Evolutionary conservation across 73 alveolate genomes (phyloP).

Genomic region (Effrenium voratum): DNA sequence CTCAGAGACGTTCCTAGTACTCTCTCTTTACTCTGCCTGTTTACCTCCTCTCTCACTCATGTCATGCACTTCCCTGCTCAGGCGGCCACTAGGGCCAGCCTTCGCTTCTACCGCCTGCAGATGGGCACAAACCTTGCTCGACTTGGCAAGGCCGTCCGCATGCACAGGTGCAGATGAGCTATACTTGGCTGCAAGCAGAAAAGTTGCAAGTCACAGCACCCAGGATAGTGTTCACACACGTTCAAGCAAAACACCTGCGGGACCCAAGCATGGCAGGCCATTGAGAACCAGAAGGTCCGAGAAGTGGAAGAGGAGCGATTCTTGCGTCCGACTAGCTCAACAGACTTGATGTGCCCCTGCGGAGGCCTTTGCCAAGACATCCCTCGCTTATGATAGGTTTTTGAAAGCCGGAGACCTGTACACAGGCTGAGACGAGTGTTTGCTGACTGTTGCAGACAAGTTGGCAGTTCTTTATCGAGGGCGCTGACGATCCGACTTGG

Average conservation of each 20-base stretch:
- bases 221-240: too few relatives aligned
- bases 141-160: constrained; percentile 55
- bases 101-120: constrained; percentile 75
- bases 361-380: constrained; percentile 86
- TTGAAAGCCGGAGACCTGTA: constrained; percentile 82
- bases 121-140: constrained; percentile 28
- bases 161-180: too few relatives aligned
- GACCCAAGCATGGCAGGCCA: constrained; percentile 40
- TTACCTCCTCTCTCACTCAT: too few relatives aligned
- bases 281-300: constrained; percentile 69
- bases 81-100: constrained; percentile 91
- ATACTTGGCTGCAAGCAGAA: too few relatives aligned
- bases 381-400: constrained; percentile 65
- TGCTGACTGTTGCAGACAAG: neutral
- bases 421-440: neutral
- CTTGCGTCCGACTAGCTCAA: neutral
- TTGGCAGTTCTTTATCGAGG: neutral
- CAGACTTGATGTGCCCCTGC: neutral
- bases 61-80: neutral
- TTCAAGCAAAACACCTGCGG: too few relatives aligned
- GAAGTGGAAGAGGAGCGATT: constrained; percentile 58
- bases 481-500: neutral
- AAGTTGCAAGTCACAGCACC: too few relatives aligned
- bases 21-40: neutral
- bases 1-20: neutral